phyloP scores from a whole-genome alignment of 768 basidiomycete genomes.

The Leccinum imitatum region DNA sequence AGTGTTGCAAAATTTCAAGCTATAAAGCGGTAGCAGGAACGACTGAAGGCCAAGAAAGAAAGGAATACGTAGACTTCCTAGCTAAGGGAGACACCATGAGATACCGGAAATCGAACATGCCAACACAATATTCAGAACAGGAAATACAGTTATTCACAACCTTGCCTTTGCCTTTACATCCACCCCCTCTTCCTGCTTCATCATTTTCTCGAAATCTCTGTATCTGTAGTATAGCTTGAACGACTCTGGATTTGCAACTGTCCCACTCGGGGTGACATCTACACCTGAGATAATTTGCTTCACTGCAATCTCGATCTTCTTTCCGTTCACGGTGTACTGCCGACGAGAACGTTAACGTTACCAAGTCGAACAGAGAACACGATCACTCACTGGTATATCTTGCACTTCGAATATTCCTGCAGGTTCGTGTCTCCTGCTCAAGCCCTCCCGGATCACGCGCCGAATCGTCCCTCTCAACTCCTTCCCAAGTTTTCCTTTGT shows the following conservation, averaged over 20 bases:
- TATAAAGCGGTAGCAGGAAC: too few relatives aligned
- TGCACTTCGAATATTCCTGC: conserved; percentile 60
- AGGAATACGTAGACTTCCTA: too few relatives aligned
- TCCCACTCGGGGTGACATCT: conserved; percentile 65
- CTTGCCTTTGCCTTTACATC: conserved; percentile 9
- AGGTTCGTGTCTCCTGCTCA: conserved; percentile 78
- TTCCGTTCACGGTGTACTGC: conserved; percentile 74
- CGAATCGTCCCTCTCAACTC: conserved; percentile 60
- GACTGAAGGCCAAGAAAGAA: too few relatives aligned
- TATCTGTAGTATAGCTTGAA: conserved; percentile 65
- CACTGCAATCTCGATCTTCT: conserved; percentile 78
- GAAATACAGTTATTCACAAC: conserved; percentile 9
- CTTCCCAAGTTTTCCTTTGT: conserved; percentile 48
- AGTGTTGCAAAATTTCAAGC: not conserved
- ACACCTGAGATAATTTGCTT: conserved; percentile 76
- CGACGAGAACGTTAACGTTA: not conserved
- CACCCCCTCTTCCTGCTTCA: conserved; percentile 21
- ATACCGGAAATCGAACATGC: too few relatives aligned
- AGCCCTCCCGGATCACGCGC: conserved; percentile 50
- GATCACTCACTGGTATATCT: conserved; percentile 63
- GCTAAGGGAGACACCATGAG: too few relatives aligned
- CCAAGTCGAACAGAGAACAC: not conserved
- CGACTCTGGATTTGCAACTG: conserved; percentile 71
- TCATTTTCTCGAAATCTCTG: conserved; percentile 44
- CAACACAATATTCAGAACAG: not conserved